A percentile compares a stretch with the other conserved stretches of the same genome.
phyloP scores from a whole-genome alignment of 1,139 yeast species.

The Scheffersomyces parashehatae region DNA sequence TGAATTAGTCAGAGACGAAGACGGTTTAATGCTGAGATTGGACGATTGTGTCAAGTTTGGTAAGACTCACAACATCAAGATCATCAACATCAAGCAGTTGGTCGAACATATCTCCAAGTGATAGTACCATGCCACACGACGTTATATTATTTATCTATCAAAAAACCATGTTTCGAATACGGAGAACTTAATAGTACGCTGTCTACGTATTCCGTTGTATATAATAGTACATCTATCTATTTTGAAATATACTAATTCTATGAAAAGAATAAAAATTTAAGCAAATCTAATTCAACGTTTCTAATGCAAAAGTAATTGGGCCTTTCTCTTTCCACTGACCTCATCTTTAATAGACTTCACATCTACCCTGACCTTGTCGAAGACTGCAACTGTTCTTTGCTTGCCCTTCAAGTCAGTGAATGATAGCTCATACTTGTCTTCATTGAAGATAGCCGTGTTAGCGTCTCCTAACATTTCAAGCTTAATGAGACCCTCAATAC shows the following conservation, averaged over 20 bases:
- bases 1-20: conserved; percentile 89
- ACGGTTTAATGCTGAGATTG: conserved; percentile 94
- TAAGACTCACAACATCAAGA: conserved; percentile 59
- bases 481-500: conserved; percentile 91
- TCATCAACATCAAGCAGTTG: conserved; percentile 80
- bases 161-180: no score
- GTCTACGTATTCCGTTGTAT: no score
- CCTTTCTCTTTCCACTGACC: conserved; percentile 89
- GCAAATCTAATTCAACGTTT: background rate
- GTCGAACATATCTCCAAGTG: conserved; percentile 44
- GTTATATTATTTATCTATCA: no score
- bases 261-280: no score
- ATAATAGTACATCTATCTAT: no score
- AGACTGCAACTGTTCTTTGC: conserved; percentile 61
- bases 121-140: background rate
- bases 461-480: conserved; percentile 73
- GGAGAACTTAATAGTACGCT: no score
- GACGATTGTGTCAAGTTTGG: conserved; percentile 81
- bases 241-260: no score
- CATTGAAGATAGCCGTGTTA: conserved; percentile 67
- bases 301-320: conserved; percentile 63
- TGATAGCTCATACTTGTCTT: conserved; percentile 70
- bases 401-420: conserved; percentile 50
- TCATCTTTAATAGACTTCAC: conserved; percentile 84
- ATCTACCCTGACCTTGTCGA: conserved; percentile 82